phyloP scores from a whole-genome alignment of 2,329 filamentous ascomycete genomes.

The Cladorrhinum sp. region DNA sequence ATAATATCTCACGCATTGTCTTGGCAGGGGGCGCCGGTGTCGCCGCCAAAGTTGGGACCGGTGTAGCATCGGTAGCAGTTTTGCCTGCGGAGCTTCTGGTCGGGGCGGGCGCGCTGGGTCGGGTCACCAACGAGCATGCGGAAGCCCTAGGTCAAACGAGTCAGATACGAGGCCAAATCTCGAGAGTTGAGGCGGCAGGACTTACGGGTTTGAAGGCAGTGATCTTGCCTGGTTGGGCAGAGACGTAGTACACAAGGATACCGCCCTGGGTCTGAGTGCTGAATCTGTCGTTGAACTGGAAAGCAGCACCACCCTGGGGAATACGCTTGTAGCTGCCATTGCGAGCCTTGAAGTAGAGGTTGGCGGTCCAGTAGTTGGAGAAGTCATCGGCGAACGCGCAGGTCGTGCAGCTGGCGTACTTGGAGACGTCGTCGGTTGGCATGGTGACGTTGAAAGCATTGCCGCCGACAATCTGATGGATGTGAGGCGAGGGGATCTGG shows the following conservation, averaged over 20 bases:
- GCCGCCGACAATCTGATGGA: constrained; percentile 56
- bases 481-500: constrained; percentile 48
- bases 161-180: not conserved
- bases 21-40: constrained; percentile 32
- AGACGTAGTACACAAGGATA: constrained; percentile 47
- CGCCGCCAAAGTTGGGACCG: constrained; percentile 45
- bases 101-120: constrained; percentile 33
- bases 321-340: constrained; percentile 37
- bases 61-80: constrained; percentile 47
- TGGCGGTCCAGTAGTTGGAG: constrained; percentile 37
- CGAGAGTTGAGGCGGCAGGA: constrained; percentile 45
- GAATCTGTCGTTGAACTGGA: constrained; percentile 41
- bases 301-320: constrained; percentile 51
- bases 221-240: constrained; percentile 40
- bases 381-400: constrained; percentile 38
- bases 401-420: constrained; percentile 41
- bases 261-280: constrained; percentile 42
- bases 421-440: constrained; percentile 35
- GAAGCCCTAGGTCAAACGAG: constrained; percentile 38
- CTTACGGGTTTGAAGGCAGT: constrained; percentile 48
- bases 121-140: constrained; percentile 48
- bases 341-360: constrained; percentile 36
- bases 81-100: constrained; percentile 33
- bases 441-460: constrained; percentile 45
- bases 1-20: constrained; percentile 33